Evolutionary conservation across 108 stramenopile genomes (phyloP).

Genomic region (Asterionellopsis glacialis): DNA sequence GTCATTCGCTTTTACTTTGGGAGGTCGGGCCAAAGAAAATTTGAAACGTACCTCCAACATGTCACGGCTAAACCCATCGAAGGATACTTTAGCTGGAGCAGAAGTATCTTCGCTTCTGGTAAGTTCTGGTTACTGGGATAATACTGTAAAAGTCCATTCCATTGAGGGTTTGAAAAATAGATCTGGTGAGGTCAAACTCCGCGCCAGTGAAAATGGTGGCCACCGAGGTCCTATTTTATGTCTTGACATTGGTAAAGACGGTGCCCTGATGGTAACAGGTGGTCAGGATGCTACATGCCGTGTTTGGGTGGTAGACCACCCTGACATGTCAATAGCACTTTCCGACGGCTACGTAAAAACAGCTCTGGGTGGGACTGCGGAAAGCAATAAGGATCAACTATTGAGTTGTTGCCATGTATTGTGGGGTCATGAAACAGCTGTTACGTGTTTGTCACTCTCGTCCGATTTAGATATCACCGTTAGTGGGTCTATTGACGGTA

Average conservation of each 20-base stretch:
- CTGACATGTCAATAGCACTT: conserved; percentile 57
- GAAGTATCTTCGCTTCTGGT: conserved; percentile 52
- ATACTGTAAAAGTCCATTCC: conserved; percentile 65
- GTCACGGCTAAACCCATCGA: conserved; percentile 19
- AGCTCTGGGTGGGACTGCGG: conserved; percentile 26
- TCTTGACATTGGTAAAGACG: conserved; percentile 53
- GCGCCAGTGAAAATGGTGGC: conserved; percentile 47
- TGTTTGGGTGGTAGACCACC: conserved; percentile 75
- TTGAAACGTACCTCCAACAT: conserved; percentile 16
- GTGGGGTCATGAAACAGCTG: conserved; percentile 62
- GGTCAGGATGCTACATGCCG: conserved; percentile 76
- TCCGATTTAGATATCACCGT: conserved; percentile 70
- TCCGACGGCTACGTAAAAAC: conserved; percentile 74
- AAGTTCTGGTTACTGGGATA: conserved; percentile 76
- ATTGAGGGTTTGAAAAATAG: conserved; percentile 45
- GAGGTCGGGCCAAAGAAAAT: conserved; percentile 41
- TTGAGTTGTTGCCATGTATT: conserved; percentile 58
- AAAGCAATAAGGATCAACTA: conserved; percentile 26
- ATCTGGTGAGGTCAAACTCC: conserved; percentile 42
- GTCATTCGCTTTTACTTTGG: conserved; percentile 67
- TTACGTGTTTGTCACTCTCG: conserved; percentile 55
- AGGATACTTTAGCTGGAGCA: conserved; percentile 31
- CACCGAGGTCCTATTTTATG: conserved; percentile 69
- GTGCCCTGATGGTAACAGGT: conserved; percentile 64
- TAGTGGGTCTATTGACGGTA: conserved; percentile 55